phyloP scores from a whole-genome alignment of 768 basidiomycete genomes.

The Boletus tomentosulus region DNA sequence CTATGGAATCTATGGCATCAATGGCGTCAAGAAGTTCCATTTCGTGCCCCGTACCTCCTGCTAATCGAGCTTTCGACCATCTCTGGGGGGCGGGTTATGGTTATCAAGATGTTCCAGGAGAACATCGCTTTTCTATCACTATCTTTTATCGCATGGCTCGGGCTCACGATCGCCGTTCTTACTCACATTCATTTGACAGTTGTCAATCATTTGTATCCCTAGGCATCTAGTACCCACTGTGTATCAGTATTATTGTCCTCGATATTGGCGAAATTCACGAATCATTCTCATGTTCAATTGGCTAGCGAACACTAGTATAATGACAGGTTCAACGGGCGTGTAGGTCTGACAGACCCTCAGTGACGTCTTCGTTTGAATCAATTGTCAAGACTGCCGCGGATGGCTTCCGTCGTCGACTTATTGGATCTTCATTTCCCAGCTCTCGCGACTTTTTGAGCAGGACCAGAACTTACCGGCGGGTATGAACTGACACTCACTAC shows the following conservation, averaged over 20 bases:
- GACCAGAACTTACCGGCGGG: neutral
- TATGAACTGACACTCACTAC: neutral
- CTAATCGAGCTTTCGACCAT: conserved; percentile 25
- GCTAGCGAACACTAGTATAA: neutral
- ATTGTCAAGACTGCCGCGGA: too few relatives aligned
- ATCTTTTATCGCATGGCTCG: neutral
- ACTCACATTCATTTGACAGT: neutral
- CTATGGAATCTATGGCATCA: conserved; percentile 59
- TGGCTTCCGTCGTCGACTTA: neutral
- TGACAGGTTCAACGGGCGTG: neutral
- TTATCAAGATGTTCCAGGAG: neutral
- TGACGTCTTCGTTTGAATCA: too few relatives aligned
- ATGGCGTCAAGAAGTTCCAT: conserved; percentile 53
- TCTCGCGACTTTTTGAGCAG: too few relatives aligned
- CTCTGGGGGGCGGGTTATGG: neutral
- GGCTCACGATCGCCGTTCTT: neutral
- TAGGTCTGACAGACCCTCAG: too few relatives aligned
- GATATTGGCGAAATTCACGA: neutral
- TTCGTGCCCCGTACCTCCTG: conserved; percentile 64
- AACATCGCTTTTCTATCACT: neutral
- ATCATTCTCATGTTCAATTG: neutral
- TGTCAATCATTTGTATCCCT: conserved; percentile 5
- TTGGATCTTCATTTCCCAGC: neutral
- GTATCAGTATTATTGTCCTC: neutral
- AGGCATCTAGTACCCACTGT: neutral